Percentiles rank a stretch among this genome's conserved stretches.
phyloP scores from a whole-genome alignment of 306 rosid genomes.

The Fagus crenata region DNA sequence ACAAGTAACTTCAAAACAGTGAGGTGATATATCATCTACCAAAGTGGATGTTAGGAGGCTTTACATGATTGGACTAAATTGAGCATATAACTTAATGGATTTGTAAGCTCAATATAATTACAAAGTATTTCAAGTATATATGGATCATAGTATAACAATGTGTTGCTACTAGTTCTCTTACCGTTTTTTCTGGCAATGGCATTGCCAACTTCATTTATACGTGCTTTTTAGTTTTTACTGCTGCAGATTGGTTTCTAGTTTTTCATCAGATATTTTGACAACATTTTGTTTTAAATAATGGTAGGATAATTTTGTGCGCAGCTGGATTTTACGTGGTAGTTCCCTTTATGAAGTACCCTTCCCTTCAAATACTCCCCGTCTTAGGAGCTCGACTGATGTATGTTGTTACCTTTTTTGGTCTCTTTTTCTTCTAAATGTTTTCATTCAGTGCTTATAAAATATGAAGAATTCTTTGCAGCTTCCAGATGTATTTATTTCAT shows the following conservation, averaged over 20 bases:
- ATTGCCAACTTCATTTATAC: not conserved
- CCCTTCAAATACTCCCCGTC: slow-evolving; percentile 48
- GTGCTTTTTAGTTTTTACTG: not conserved
- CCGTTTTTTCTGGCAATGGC: not conserved
- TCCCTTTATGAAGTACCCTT: slow-evolving; percentile 52
- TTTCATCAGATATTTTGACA: slow-evolving; percentile 17
- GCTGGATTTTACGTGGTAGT: slow-evolving; percentile 66
- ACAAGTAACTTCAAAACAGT: not conserved
- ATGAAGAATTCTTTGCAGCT: slow-evolving; percentile 47
- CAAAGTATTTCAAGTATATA: not conserved
- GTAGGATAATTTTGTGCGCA: slow-evolving; percentile 70
- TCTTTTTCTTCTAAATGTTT: slow-evolving; percentile 18
- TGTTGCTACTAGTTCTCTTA: not conserved
- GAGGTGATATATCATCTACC: not conserved
- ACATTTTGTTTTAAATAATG: slow-evolving; percentile 33
- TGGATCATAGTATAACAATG: not conserved
- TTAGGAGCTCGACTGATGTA: slow-evolving; percentile 59
- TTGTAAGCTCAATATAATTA: slow-evolving; percentile 3
- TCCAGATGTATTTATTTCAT: slow-evolving; percentile 64
- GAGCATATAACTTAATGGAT: not conserved
- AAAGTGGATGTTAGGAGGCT: not conserved
- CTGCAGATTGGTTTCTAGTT: slow-evolving; percentile 3
- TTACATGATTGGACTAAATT: slow-evolving; percentile 16
- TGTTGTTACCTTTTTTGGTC: slow-evolving; percentile 28
- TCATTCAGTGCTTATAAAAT: slow-evolving; percentile 24